Evolutionary conservation across 768 basidiomycete species (phyloP).

Genomic region (Kwoniella heveanensis): DNA sequence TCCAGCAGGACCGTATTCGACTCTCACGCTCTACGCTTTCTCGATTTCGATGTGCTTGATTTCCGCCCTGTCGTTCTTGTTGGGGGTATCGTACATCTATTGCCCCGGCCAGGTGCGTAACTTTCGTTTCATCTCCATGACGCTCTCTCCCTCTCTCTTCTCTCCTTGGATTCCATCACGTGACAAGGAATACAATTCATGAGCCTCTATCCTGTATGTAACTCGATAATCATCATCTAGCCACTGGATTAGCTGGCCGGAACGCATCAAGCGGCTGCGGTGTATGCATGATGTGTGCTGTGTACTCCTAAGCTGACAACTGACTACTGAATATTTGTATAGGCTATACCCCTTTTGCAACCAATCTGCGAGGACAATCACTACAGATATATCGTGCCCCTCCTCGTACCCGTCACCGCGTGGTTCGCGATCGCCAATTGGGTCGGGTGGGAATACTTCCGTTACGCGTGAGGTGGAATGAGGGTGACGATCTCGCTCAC

Average conservation of each 20-base stretch:
- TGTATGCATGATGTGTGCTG: too few relatives aligned
- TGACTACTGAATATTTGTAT: not conserved
- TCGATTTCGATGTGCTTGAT: slow-evolving; percentile 12
- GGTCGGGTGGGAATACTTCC: slow-evolving; percentile 98
- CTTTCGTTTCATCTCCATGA: not conserved
- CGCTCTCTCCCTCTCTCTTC: too few relatives aligned
- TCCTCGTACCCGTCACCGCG: slow-evolving; percentile 76
- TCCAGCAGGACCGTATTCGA: slow-evolving; percentile 5
- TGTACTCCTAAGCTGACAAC: not conserved
- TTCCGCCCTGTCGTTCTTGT: slow-evolving; percentile 1
- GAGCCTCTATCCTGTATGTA: too few relatives aligned
- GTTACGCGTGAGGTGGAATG: slow-evolving; percentile 71
- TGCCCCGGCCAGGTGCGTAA: slow-evolving; percentile 20
- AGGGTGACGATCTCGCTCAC: too few relatives aligned
- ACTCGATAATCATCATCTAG: too few relatives aligned
- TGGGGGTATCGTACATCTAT: slow-evolving; percentile 25
- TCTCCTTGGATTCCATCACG: too few relatives aligned
- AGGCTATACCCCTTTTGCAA: slow-evolving; percentile 1
- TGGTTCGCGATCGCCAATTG: slow-evolving; percentile 97
- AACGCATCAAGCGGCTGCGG: too few relatives aligned
- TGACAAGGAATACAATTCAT: too few relatives aligned
- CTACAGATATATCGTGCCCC: slow-evolving; percentile 82
- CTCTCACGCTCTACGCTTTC: slow-evolving; percentile 13
- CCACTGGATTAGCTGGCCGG: too few relatives aligned
- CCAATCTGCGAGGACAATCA: slow-evolving; percentile 65